Percentiles rank a stretch among this genome's conserved stretches.
These are phyloP conservation scores for Tubosaeta brunneosetosa DNA, from an alignment of 768 basidiomycete species.

Conservation along the genomic window DNA sequence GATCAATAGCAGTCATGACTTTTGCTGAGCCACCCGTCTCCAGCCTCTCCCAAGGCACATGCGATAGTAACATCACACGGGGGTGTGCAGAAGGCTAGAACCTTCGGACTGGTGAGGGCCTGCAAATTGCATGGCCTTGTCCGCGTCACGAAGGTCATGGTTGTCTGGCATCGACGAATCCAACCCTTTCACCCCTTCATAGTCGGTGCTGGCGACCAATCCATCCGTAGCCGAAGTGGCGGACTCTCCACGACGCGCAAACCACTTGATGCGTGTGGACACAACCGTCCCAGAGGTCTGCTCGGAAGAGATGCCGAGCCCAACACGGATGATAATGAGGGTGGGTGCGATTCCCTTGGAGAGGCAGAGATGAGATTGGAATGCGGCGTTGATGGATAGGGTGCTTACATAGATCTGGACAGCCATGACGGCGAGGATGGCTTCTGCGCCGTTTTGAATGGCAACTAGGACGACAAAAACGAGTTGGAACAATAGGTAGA, in stretches of 20 bases:
- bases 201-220: constrained; percentile 13
- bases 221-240: constrained; percentile 20
- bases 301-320: constrained; percentile 29
- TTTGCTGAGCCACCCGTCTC: not conserved
- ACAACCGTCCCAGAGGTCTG: constrained; percentile 7
- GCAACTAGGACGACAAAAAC: constrained; percentile 39
- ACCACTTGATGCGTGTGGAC: constrained; percentile 26
- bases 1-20: not conserved
- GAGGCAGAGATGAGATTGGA: not conserved
- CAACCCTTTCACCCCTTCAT: constrained; percentile 13
- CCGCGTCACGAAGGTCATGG: not conserved
- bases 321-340: constrained; percentile 34
- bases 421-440: constrained; percentile 33
- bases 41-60: not conserved
- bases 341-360: constrained; percentile 33
- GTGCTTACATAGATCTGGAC: constrained; percentile 39
- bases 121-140: not conserved
- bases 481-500: constrained; percentile 38
- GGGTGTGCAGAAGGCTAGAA: not conserved
- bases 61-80: not conserved
- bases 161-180: not conserved
- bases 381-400: not conserved
- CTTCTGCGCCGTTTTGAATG: constrained; percentile 31
- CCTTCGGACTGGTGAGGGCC: not conserved
- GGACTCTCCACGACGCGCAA: constrained; percentile 6